Percentiles rank a stretch among this genome's conserved stretches.
These are phyloP conservation scores for Lenzites betulinus DNA, from an alignment of 768 basidiomycete species.

Conservation along the genomic window DNA sequence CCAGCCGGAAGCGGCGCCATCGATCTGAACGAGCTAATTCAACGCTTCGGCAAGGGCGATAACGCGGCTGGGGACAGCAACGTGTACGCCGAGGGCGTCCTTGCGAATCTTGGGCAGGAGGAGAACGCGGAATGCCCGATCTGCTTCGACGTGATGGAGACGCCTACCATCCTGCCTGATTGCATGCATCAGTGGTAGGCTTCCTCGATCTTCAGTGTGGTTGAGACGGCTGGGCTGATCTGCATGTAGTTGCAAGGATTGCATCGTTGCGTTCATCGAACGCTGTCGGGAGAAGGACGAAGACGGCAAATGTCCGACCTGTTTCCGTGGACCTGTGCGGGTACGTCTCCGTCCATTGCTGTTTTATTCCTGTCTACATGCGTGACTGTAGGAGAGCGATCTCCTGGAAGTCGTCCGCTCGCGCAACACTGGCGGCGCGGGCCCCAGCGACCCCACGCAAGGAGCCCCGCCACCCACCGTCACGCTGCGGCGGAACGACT, in stretches of 20 bases:
- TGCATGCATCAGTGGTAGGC: slow-evolving; percentile 80
- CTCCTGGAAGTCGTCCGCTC: slow-evolving; percentile 65
- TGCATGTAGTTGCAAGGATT: slow-evolving; percentile 78
- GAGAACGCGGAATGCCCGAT: slow-evolving; percentile 72
- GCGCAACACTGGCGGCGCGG: slow-evolving; percentile 19
- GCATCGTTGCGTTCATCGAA: slow-evolving; percentile 74
- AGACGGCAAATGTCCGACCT: slow-evolving; percentile 78
- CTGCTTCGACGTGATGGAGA: slow-evolving; percentile 78
- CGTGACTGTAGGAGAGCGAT: slow-evolving; percentile 52
- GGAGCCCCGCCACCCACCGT: slow-evolving; percentile 46
- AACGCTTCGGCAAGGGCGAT: slow-evolving; percentile 47
- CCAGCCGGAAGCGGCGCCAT: slow-evolving; percentile 45
- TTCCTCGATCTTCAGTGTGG: neutral
- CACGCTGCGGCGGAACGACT: slow-evolving; percentile 75
- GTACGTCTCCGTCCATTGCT: slow-evolving; percentile 32
- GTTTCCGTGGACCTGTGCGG: slow-evolving; percentile 67
- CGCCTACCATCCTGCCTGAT: slow-evolving; percentile 65
- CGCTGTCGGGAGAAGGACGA: slow-evolving; percentile 70
- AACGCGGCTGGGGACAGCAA: slow-evolving; percentile 34
- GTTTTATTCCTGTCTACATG: neutral
- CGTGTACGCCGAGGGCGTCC: slow-evolving; percentile 62
- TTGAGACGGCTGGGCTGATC: neutral
- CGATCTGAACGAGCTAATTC: slow-evolving; percentile 61
- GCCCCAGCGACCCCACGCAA: slow-evolving; percentile 34
- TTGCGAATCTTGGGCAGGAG: slow-evolving; percentile 54